Base-by-base conservation (phyloP, 164 flowering plant genomes). In the Stephania japonica region DNA sequence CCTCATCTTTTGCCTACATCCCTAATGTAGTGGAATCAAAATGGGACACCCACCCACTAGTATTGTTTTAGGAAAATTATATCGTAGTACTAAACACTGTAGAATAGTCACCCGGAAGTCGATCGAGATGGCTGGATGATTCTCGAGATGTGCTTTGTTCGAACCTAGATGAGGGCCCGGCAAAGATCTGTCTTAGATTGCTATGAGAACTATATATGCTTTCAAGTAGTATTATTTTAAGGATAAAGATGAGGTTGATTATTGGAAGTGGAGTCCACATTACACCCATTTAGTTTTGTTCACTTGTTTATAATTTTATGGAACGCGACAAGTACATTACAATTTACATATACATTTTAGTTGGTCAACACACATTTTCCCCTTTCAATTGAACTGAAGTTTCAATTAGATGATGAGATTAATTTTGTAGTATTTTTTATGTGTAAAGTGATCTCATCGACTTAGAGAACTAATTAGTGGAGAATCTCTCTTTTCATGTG, bases 1-100 rank as follows among this genome's bases (percentile, higher is more conserved):
- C 53, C 70, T 44, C 32, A 9, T 44, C 70, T 68, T 68, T 68
- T n/a, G 32, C 70, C 70, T 68, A 68, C 70, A 68, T 68, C 7
- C 32, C 44, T 42, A 67, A 67, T 43, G 19, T 44, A 43, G 70
- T 68, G 70, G 59, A 68, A 43, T 68, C 56, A 32, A 56, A 44
- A 43, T 49, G 18, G 70, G 70, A 27, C 27, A 44, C 12, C 32
- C 56, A 68, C 25, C 56, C 70, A 68, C 70, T 68, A n/a, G 26
- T n/a, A 42, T 68, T 50, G 70, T 53, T 53, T 12, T 53, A 12
- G 61, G 61, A 53, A 53, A 53, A 53, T 53, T 4, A 53, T 53
- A 53, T 19, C n/a, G n/a, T n/a, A n/a, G n/a, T 53, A 19, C 53
- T 53, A 6, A 56, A 56, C 21, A 56, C 21, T 56, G 7, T 0